Evolutionary conservation across 352 stramenopile species (phyloP).

Genomic region (Phytophthora idaei): DNA sequence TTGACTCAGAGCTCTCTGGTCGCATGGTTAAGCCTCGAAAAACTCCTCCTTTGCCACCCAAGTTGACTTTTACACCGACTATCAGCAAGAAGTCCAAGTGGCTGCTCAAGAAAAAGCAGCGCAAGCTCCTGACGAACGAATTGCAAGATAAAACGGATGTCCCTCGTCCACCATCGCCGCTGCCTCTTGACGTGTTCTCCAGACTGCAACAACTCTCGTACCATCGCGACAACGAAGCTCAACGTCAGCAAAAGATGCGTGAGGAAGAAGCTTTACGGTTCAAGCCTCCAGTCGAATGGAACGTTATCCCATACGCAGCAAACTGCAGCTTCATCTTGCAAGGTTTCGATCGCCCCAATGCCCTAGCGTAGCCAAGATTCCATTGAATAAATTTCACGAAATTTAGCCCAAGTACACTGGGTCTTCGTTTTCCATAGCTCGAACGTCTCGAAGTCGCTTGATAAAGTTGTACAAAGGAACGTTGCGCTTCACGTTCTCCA

Average conservation of each 20-base stretch:
- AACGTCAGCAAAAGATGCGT: constrained; percentile 5
- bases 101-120: constrained; percentile 39
- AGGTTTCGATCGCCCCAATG: constrained; percentile 43
- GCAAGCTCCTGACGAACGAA: constrained; percentile 6
- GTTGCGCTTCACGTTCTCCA: constrained; percentile 59
- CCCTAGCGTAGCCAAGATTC: constrained; percentile 3
- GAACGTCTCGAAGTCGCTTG: constrained; percentile 48
- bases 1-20: constrained; percentile 31
- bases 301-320: constrained; percentile 33
- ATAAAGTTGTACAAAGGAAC: constrained; percentile 55
- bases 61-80: constrained; percentile 43
- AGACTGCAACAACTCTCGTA: constrained; percentile 38
- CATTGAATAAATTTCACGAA: neutral
- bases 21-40: constrained; percentile 36
- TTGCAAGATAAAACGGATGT: neutral
- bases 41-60: constrained; percentile 23
- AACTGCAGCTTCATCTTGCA: constrained; percentile 55
- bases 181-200: constrained; percentile 36
- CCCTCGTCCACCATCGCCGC: constrained; percentile 6
- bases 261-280: constrained; percentile 9
- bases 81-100: constrained; percentile 53
- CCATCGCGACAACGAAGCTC: constrained; percentile 22
- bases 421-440: constrained; percentile 48
- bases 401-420: constrained; percentile 38
- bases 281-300: constrained; percentile 38